Conservation (phyloP, 2,329 filamentous ascomycete genomes). For the Fonsecaea multimorphosa region DNA sequence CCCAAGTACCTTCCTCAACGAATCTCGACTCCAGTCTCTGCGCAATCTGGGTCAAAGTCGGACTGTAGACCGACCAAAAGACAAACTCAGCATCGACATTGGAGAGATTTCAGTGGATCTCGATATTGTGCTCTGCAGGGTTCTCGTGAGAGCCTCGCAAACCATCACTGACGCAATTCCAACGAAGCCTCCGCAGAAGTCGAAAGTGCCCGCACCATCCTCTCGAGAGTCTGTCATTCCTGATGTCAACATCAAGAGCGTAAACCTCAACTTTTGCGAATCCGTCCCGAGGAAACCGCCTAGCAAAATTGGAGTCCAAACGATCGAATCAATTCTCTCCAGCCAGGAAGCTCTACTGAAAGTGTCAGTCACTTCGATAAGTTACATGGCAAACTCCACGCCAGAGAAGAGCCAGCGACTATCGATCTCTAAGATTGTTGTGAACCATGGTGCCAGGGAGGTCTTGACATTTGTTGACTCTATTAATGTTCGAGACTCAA, state of each 20-base stretch:
- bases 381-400: constrained; percentile 7
- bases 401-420: constrained; percentile 21
- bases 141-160: constrained; percentile 31
- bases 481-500: constrained; percentile 51
- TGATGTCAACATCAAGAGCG: constrained; percentile 14
- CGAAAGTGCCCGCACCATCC: constrained; percentile 1
- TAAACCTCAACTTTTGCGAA: constrained; percentile 31
- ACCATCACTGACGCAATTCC: constrained; percentile 25
- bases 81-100: constrained; percentile 20
- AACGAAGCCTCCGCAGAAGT: neutral
- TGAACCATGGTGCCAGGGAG: constrained; percentile 57
- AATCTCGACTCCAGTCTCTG: constrained; percentile 17
- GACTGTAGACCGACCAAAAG: constrained; percentile 1
- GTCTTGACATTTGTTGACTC: constrained; percentile 60
- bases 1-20: constrained; percentile 29
- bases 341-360: constrained; percentile 30
- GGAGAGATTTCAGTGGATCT: constrained; percentile 33
- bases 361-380: constrained; percentile 22
- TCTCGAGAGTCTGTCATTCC: constrained; percentile 13
- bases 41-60: constrained; percentile 6
- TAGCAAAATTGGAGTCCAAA: constrained; percentile 24
- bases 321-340: constrained; percentile 25
- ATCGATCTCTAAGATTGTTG: constrained; percentile 49
- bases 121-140: constrained; percentile 31
- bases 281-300: constrained; percentile 28